phyloP scores from a whole-genome alignment of 1,139 yeast species.

The Yamadazyma mexicana region DNA sequence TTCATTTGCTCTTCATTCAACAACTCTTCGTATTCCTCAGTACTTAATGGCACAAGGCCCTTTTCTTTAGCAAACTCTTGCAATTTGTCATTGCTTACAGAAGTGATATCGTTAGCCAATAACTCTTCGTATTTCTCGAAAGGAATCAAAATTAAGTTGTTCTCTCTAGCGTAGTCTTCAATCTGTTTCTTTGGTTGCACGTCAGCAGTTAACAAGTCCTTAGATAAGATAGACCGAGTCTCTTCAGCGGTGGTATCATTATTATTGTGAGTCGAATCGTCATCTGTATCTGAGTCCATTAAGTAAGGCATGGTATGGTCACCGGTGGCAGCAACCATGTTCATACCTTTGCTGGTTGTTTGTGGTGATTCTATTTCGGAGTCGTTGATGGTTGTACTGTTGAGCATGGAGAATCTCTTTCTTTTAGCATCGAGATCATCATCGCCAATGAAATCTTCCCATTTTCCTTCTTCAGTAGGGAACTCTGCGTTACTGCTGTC shows the following conservation, averaged over 20 bases:
- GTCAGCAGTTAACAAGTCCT: constrained; percentile 20
- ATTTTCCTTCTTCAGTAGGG: constrained; percentile 29
- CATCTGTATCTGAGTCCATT: constrained; percentile 41
- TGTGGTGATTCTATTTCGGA: constrained; percentile 23
- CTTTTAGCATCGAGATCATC: constrained; percentile 26
- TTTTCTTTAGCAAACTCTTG: constrained; percentile 22
- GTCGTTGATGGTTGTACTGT: constrained; percentile 15
- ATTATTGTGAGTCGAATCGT: constrained; percentile 24
- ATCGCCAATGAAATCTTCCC: constrained; percentile 46
- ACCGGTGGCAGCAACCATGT: constrained; percentile 14
- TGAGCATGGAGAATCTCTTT: constrained; percentile 18
- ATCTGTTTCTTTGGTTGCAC: constrained; percentile 22
- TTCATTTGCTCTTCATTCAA: constrained; percentile 37
- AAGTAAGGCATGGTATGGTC: constrained; percentile 26
- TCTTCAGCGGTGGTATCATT: constrained; percentile 27
- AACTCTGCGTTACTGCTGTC: constrained; percentile 15
- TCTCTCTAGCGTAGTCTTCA: constrained; percentile 48
- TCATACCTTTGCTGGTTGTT: constrained; percentile 10
- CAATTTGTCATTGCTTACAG: constrained; percentile 25
- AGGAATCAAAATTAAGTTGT: constrained; percentile 44
- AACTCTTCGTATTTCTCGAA: constrained; percentile 44
- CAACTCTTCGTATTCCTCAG: constrained; percentile 27
- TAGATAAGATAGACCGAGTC: constrained; percentile 19
- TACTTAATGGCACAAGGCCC: constrained; percentile 29
- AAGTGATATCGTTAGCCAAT: constrained; percentile 22